Base-by-base conservation (phyloP, 345 rosid genomes). In the Hibiscus syriacus region DNA sequence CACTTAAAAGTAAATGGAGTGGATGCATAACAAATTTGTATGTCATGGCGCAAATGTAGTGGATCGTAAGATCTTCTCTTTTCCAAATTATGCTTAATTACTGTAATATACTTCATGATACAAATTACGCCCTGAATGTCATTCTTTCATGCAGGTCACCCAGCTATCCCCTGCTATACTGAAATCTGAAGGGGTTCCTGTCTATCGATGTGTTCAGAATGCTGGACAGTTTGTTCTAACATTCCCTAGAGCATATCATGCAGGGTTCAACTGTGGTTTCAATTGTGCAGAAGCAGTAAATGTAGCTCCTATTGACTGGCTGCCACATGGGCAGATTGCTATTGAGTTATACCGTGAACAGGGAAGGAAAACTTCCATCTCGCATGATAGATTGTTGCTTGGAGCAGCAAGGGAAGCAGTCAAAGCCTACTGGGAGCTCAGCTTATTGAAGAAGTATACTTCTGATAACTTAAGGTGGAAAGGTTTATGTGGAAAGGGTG, bases 331-430 rank as follows among this genome's bases (percentile, higher is more conserved):
- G 46, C 97, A 88, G 84, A 81, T 77, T 79, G 98, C 99, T 66
- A 81, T 90, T 68, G 97, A 92, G 80, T 79, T 88, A 58, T 95
- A 92, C 74, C 77, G 91, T 34, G 86, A 85, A 52, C 99, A 95
- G 81, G 85, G 94, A 72, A 80, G 99, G 63, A 92, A 85, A 76
- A 95, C 99, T 71, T 95, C 99, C 66, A 85, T 95, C 66, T 95
- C 99, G 46, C 97, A 95, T 78, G 99, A 95, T 79, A 95, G 87
- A 81, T 67, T 90, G 57, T 80, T 92, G 88, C 97, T 95, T 72
- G 99, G 99, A 69, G 99, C 98, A 11, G 98, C 99, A 60, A 95
- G 99, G 79, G 99, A 92, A 77, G 97, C 96, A 2, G 99, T 95
- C 46, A 92, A 74, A 86, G 99, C 99, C 43, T 87, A 83, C 45